Base-by-base conservation (phyloP, 2,329 filamentous ascomycete genomes). In the Eutypa lata region DNA sequence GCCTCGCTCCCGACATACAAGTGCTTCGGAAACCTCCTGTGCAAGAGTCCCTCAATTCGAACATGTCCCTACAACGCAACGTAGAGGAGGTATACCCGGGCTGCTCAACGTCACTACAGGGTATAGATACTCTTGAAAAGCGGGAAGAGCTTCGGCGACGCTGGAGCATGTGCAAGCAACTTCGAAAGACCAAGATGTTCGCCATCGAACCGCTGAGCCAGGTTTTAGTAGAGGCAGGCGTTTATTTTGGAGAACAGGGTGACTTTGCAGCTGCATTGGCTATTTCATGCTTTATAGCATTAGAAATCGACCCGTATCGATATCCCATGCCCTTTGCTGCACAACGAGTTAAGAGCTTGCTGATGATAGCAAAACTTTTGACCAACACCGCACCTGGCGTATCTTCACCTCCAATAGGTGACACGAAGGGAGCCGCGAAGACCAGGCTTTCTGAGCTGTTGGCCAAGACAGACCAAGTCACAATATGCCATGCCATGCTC, bases 401-500 rank as follows among this genome's bases (percentile, higher is more conserved):
- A 68, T 2, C 54, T 48, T 55, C 40, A 50, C 54, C 49, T 48
- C 68, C 19, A 45, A 59, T 44, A 53, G 61, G 48, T 56, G 60
- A 14, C 59, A 67, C 1, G 14, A 22, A 38, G n/a, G 45, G 13
- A 16, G 21, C 43, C 21, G 35, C 59, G 10, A 37, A 21, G 8
- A 47, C 42, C 5, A 58, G 42, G 8, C 46, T 70, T 10, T 52
- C 55, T 1, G 59, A 72, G 19, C 54, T 63, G 0, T 59, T 83
- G 18, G 62, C 65, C 3, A 70, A 72, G 16, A 73, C 79, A 10
- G 81, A 84, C 52, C 79, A 80, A 55, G 73, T 80, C 3, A 78
- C 76, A 10, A 67, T 83, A 48, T 79, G 77, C 55, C 79, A 84
- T 58, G 76, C 76, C 51, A 62, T 84, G 14, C 68, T 83, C 50